A percentile compares a stretch with the other conserved stretches of the same genome.
These are phyloP conservation scores for Pseudovirgaria hyperparasitica DNA, from an alignment of 2,329 filamentous ascomycete species.

Conservation along the genomic window DNA sequence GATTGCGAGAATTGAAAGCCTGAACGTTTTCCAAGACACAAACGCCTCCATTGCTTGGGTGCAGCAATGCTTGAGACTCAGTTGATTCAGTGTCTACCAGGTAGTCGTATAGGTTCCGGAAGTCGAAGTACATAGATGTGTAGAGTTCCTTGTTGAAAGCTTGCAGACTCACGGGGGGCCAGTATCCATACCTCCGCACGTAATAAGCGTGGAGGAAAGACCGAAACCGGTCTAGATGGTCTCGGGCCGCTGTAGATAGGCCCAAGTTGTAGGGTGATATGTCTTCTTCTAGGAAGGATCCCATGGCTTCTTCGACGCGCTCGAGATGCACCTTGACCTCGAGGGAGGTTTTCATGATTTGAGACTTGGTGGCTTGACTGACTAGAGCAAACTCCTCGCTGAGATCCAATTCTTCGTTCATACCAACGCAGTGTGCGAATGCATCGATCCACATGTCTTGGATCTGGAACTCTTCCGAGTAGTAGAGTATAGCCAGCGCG, in stretches of 20 bases:
- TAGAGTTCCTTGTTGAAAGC: conserved; percentile 48
- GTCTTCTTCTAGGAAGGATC: conserved; percentile 59
- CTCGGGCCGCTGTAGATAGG: conserved; percentile 44
- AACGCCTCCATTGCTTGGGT: conserved; percentile 50
- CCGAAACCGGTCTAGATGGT: conserved; percentile 62
- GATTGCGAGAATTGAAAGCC: conserved; percentile 51
- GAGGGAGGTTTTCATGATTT: conserved; percentile 48
- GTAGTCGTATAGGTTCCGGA: conserved; percentile 57
- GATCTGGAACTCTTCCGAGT: conserved; percentile 54
- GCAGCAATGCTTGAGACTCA: conserved; percentile 36
- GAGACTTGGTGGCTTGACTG: conserved; percentile 44
- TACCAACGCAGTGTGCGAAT: conserved; percentile 67
- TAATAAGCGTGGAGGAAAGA: conserved; percentile 57
- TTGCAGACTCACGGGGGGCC: conserved; percentile 45
- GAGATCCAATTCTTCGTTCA: conserved; percentile 48
- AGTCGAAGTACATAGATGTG: conserved; percentile 53
- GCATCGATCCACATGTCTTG: conserved; percentile 58
- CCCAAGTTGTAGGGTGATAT: conserved; percentile 54
- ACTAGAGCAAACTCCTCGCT: conserved; percentile 50
- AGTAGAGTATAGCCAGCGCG: conserved; percentile 52
- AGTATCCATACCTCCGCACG: conserved; percentile 54
- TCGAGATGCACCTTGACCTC: conserved; percentile 54
- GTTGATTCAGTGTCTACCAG: conserved; percentile 52
- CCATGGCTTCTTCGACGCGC: conserved; percentile 44
- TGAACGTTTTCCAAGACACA: conserved; percentile 57